Conservation (phyloP, 148 eudicot species). For the Rhododendron kiyosumense region DNA sequence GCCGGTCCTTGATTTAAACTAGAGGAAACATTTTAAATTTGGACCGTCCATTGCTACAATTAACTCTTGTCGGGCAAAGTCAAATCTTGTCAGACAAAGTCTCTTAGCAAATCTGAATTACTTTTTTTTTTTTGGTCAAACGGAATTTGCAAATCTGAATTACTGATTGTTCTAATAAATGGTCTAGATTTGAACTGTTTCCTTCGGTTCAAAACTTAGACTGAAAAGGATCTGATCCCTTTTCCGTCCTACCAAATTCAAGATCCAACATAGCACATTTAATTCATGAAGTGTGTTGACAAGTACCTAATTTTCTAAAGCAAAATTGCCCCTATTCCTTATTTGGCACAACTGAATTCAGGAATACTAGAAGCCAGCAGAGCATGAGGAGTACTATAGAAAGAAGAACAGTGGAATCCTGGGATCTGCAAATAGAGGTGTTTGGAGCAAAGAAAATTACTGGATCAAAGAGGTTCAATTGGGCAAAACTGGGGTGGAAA, state of each 20-base stretch:
- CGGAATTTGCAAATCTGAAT: no score
- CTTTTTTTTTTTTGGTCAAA: no score
- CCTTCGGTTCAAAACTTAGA: no score
- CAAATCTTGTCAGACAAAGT: no score
- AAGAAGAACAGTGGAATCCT: not conserved
- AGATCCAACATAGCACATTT: not conserved
- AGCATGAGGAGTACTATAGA: slow-evolving; percentile 13
- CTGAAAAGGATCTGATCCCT: not conserved
- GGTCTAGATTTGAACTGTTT: no score
- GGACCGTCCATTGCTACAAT: no score
- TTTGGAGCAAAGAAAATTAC: slow-evolving; percentile 31
- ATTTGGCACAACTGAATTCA: not conserved
- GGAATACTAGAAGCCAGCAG: slow-evolving; percentile 22
- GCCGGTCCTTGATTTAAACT: no score
- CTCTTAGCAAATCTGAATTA: no score
- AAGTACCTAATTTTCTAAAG: not conserved
- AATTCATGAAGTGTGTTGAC: not conserved
- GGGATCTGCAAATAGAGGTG: slow-evolving; percentile 34
- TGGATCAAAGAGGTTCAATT: slow-evolving; percentile 29
- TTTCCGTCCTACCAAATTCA: not conserved
- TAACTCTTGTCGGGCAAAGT: no score
- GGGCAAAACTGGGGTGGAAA: slow-evolving; percentile 54
- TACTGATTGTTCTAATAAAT: no score
- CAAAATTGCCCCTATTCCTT: not conserved
- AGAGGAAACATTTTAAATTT: no score